Evolutionary conservation across 257 asterid genomes (phyloP), one percentile per base, ranked within the genome.

Genomic region (Nicotiana obtusifolia): DNA sequence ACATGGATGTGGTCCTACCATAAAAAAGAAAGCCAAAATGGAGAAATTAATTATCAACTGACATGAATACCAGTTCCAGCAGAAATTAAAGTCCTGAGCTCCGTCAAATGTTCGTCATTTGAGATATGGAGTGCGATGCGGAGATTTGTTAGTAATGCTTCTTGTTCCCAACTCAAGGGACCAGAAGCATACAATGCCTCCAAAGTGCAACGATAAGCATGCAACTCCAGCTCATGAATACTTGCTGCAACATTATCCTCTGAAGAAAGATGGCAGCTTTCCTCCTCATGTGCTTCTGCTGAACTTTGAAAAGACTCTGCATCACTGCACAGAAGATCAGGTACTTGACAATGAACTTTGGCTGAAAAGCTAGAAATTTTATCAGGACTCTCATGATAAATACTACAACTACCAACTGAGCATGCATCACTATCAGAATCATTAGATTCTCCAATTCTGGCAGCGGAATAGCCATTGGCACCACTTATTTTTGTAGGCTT

Each of bases 121-220:
- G 91, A 85, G 76, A 88, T 88, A 85, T 88, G 87, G 67, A 88
- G 91, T 47, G 86, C 86, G n/a, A 86, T 86, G 77, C 91, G 91
- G 54, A 88, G 90, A 78, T 88, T 86, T 81, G 91, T 86, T 57
- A 88, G 75, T 88, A 88, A 80, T 31, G 88, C 73, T 86, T 88
- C 91, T 64, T 86, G 87, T 83, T 87, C 91, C 91, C 91, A 88
- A 82, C 90, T 88, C 81, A 88, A 84, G 44, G 91, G 91, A 80
- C 91, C 91, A 19, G 84, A 88, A 61, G 91, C 91, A 85, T 85
- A 86, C 84, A 88, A 85, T 60, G 90, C 91, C 89, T 79, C 88
- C 88, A 88, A 75, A 30, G 90, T 88, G 78, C 87, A 76, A 53
- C 90, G 88, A 69, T 88, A 88, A 60, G 91, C 91, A 85, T 85